Base-by-base conservation (phyloP, 768 basidiomycete species). In the Boletus barrowsii region DNA sequence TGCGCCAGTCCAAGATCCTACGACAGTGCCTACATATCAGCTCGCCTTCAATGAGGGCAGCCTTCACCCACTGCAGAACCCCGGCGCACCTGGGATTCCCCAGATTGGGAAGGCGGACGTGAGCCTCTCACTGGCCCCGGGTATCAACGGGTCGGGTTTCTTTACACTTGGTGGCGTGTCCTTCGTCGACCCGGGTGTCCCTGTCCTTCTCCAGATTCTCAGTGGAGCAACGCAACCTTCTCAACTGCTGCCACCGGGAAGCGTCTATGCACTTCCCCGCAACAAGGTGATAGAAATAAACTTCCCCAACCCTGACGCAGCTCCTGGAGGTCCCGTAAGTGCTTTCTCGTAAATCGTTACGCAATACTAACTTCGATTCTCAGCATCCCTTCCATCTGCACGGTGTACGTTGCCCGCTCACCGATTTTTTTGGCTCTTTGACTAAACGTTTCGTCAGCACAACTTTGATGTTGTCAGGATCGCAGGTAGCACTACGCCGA, bases 161-260 rank as follows among this genome's bases (percentile, higher is more conserved):
- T 51, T 43, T 18, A n/a, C 42, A 9, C 7, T 51, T 15, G 17
- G 17, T 4, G 14, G 36, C 24, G 42, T 18, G 24, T 5, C 7
- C 42, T 51, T 6, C 5, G 24, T 62, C 3, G 60, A 70, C 6
- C 79, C 82, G 0, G 63, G 70, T 0, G 67, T 76, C 1, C 82
- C 83, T 0, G 49, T 51, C 10, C 49, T 50, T 20, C 49, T 50
- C 6, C 49, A 51, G 42, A 51, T 51, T 18, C 42, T 84, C 32
- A 82, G 77, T 50, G 83, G 83, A 0, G 76, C 76, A 0, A 62
- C 61, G 20, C 68, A 72, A 8, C 69, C 82, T 0, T 65, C 70
- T 15, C 70, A 79, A 0, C 66, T 85, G 10, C 59, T 84, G 8
- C 84, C 82, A 0, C 10, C 49, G 0, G 82, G 81, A 8, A 72